phyloP scores from a whole-genome alignment of 2,329 filamentous ascomycete genomes.

The Aspergillus udagawae region DNA sequence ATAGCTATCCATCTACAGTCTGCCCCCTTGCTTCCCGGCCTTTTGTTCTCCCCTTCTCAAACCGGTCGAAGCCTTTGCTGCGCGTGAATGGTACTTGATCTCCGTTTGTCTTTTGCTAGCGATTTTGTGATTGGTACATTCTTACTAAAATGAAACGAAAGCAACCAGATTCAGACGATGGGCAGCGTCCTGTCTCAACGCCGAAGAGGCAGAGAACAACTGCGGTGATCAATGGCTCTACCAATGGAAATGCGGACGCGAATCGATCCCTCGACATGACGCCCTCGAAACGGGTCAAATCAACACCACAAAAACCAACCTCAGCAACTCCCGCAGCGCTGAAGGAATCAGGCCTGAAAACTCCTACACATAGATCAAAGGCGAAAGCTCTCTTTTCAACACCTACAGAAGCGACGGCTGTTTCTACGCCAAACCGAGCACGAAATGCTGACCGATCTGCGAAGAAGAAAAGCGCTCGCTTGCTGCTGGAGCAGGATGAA shows the following conservation, averaged over 20 bases:
- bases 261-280: slow-evolving; percentile 22
- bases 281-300: slow-evolving; percentile 24
- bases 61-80: neutral
- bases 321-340: slow-evolving; percentile 24
- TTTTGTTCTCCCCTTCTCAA: slow-evolving; percentile 1
- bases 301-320: slow-evolving; percentile 31
- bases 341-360: slow-evolving; percentile 34
- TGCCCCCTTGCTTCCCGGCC: slow-evolving; percentile 23
- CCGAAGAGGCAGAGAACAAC: slow-evolving; percentile 36
- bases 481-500: slow-evolving; percentile 71
- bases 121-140: slow-evolving; percentile 12
- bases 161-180: slow-evolving; percentile 35
- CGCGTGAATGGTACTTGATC: slow-evolving; percentile 29
- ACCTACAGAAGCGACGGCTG: slow-evolving; percentile 30
- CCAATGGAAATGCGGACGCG: slow-evolving; percentile 23
- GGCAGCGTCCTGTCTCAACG: slow-evolving; percentile 32
- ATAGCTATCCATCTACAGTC: slow-evolving; percentile 12
- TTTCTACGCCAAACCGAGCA: slow-evolving; percentile 58
- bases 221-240: slow-evolving; percentile 19
- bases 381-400: slow-evolving; percentile 39
- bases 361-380: slow-evolving; percentile 35
- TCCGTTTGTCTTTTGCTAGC: slow-evolving; percentile 11
- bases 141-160: slow-evolving; percentile 41
- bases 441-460: slow-evolving; percentile 80
- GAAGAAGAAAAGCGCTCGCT: slow-evolving; percentile 74